Percentiles rank a stretch among this genome's conserved stretches.
Evolutionary conservation across 495 filamentous ascomycete genomes (phyloP).

Genomic region (Glonium stellatum): DNA sequence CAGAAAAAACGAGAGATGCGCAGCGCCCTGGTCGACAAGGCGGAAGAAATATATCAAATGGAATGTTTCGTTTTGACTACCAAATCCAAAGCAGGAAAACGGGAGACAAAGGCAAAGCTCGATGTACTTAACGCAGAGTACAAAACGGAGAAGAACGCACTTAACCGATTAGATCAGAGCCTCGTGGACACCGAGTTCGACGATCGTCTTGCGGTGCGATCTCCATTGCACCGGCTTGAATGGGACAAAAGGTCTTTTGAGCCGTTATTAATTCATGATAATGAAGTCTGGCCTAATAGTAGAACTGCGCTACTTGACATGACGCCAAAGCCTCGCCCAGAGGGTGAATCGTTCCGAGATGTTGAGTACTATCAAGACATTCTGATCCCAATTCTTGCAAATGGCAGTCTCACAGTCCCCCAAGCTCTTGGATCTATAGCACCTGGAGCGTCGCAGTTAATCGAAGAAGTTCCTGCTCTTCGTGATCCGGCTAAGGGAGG

Average conservation of each 20-base stretch:
- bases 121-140: conserved; percentile 11
- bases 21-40: conserved; percentile 10
- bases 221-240: conserved; percentile 43
- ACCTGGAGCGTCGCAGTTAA: conserved; percentile 34
- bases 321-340: conserved; percentile 21
- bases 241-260: conserved; percentile 62
- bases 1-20: neutral
- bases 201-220: conserved; percentile 40
- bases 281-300: conserved; percentile 52
- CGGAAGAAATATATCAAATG: conserved; percentile 14
- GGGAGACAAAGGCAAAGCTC: conserved; percentile 21
- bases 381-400: conserved; percentile 10
- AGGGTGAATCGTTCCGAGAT: conserved; percentile 14
- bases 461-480: conserved; percentile 31
- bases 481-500: conserved; percentile 41
- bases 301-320: conserved; percentile 35
- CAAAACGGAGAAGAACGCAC: neutral
- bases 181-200: conserved; percentile 36
- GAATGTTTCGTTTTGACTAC: conserved; percentile 13
- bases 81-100: conserved; percentile 12
- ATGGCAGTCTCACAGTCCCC: conserved; percentile 20
- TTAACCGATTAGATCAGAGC: neutral
- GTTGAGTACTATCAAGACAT: conserved; percentile 10
- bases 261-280: conserved; percentile 41
- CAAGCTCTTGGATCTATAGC: conserved; percentile 40